Evolutionary conservation across 257 asterid species (phyloP).

Genomic region (Jacaranda mimosifolia): DNA sequence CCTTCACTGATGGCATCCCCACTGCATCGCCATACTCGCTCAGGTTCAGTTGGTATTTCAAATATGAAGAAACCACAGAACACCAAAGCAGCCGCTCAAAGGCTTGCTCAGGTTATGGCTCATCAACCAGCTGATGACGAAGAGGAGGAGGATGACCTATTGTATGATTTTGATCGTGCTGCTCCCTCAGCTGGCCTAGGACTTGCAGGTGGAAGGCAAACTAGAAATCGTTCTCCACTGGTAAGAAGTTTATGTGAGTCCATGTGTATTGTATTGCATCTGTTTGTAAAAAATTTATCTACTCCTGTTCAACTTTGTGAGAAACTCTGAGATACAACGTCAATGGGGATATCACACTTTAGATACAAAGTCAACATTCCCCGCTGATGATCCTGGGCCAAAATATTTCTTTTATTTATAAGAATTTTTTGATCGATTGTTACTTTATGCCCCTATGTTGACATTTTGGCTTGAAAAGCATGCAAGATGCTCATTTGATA

Average conservation of each 20-base stretch:
- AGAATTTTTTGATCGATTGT: too few species aligned
- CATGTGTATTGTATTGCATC: not conserved
- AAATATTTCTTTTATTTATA: too few species aligned
- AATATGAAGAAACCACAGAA: slow-evolving; percentile 67
- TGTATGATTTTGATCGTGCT: slow-evolving; percentile 62
- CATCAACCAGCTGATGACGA: slow-evolving; percentile 72
- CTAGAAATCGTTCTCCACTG: slow-evolving; percentile 67
- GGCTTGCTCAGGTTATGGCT: slow-evolving; percentile 92
- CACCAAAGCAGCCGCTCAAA: slow-evolving; percentile 91
- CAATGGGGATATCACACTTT: not conserved
- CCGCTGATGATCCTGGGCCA: too few species aligned
- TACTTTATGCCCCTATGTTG: too few species aligned
- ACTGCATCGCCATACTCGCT: slow-evolving; percentile 57
- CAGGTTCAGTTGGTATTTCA: slow-evolving; percentile 55
- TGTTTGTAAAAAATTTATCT: not conserved
- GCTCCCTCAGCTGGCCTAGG: slow-evolving; percentile 72
- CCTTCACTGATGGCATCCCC: slow-evolving; percentile 49
- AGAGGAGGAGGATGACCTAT: slow-evolving; percentile 74
- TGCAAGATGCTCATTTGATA: too few species aligned
- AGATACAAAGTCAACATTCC: not conserved
- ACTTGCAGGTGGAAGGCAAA: slow-evolving; percentile 73
- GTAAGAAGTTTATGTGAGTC: slow-evolving; percentile 46
- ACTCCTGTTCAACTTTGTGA: not conserved
- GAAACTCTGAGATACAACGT: not conserved
- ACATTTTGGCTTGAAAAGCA: too few species aligned